phyloP scores from a whole-genome alignment of 2,329 filamentous ascomycete genomes.

The Colletotrichum sp. region DNA sequence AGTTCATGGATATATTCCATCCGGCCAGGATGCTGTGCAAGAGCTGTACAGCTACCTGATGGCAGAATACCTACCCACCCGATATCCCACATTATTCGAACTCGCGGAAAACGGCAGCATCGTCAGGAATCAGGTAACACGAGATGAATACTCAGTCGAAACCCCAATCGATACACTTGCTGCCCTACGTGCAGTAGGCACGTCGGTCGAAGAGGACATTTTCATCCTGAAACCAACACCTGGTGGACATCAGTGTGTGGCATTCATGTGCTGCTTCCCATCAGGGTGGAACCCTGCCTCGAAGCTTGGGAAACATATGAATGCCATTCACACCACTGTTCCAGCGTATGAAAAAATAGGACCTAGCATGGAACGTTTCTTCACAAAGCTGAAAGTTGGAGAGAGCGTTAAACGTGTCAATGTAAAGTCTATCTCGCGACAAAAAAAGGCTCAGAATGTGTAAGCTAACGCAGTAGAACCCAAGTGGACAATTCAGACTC shows the following conservation, averaged over 20 bases:
- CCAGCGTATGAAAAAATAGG: slow-evolving; percentile 61
- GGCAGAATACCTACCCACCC: not conserved
- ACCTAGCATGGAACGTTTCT: slow-evolving; percentile 60
- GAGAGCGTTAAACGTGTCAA: slow-evolving; percentile 56
- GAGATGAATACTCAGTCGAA: slow-evolving; percentile 29
- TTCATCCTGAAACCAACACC: slow-evolving; percentile 51
- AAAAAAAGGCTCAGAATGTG: not conserved
- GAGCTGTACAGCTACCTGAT: slow-evolving; percentile 45
- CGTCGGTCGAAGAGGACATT: slow-evolving; percentile 60
- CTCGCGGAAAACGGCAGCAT: not conserved
- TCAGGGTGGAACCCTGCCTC: slow-evolving; percentile 55
- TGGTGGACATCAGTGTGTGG: slow-evolving; percentile 46
- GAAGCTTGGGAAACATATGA: slow-evolving; percentile 54
- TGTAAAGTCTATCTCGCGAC: slow-evolving; percentile 31
- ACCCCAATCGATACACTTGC: slow-evolving; percentile 32
- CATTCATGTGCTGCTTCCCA: slow-evolving; percentile 58
- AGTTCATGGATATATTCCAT: slow-evolving; percentile 41
- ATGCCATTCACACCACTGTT: slow-evolving; percentile 57
- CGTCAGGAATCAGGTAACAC: slow-evolving; percentile 43
- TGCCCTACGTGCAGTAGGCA: slow-evolving; percentile 46
- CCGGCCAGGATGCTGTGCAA: slow-evolving; percentile 53
- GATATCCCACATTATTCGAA: not conserved
- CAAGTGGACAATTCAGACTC: slow-evolving; percentile 55
- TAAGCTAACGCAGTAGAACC: not conserved
- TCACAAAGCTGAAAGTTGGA: slow-evolving; percentile 50